Evolutionary conservation across 179 eudicot genomes (phyloP).

Genomic region (Pouteria campechiana): DNA sequence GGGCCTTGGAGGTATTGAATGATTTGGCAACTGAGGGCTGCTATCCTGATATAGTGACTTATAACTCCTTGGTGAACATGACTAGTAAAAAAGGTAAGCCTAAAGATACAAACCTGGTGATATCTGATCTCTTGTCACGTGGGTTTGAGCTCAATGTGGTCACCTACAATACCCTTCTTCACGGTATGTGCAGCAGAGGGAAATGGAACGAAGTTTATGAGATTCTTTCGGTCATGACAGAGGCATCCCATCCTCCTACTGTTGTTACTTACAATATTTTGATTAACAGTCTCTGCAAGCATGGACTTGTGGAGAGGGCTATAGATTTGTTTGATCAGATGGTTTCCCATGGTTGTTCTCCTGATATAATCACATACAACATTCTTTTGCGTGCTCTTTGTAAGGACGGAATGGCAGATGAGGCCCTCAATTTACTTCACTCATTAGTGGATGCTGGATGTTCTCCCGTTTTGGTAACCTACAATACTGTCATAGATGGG

Average conservation of each 20-base stretch:
- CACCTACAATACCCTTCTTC: constrained; percentile 69
- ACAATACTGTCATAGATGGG: constrained; percentile 74
- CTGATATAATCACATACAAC: constrained; percentile 71
- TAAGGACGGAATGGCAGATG: constrained; percentile 60
- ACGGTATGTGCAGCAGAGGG: constrained; percentile 44
- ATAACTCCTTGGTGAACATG: constrained; percentile 42
- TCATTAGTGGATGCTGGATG: constrained; percentile 26
- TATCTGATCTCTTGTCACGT: constrained; percentile 34
- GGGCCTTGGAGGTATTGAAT: constrained; percentile 55
- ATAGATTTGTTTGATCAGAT: constrained; percentile 52
- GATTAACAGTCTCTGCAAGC: constrained; percentile 74
- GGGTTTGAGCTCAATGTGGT: constrained; percentile 62
- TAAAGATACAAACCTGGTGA: constrained; percentile 34
- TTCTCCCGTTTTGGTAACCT: constrained; percentile 48
- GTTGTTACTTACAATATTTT: constrained; percentile 58
- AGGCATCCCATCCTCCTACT: constrained; percentile 36
- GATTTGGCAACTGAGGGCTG: constrained; percentile 73
- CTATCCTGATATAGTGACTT: constrained; percentile 66
- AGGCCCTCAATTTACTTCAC: constrained; percentile 47
- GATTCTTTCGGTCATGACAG: constrained; percentile 44
- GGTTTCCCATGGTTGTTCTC: constrained; percentile 32
- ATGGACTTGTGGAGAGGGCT: constrained; percentile 63
- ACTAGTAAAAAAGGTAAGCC: constrained; percentile 42
- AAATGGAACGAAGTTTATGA: constrained; percentile 49
- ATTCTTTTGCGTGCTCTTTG: constrained; percentile 54